Evolutionary conservation across 352 stramenopile genomes (phyloP), one percentile per base, ranked within the genome.

Genomic region (Phytophthora lateralis): DNA sequence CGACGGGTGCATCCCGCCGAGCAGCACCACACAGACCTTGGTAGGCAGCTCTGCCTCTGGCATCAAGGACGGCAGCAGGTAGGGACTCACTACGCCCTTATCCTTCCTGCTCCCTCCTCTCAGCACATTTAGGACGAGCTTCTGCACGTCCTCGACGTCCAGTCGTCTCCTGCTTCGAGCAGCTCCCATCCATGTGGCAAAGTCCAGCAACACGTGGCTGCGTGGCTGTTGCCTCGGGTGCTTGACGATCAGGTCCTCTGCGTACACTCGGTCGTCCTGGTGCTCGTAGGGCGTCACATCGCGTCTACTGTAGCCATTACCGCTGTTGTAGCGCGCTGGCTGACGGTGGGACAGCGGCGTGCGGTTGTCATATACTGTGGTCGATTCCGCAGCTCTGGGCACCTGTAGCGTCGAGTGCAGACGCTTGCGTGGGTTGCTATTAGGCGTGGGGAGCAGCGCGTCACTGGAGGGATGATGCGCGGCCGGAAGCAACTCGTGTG

Each of bases 21-120:
- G 63, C 49, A 95, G 63, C 38, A 95, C 73, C 43, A 95, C 45
- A 56, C 84, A 93, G 29, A 91, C 67, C 65, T 88, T 91, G n/a
- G 73, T 75, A 11, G 83, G 83, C 34, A 76, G 39, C 9, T 58
- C 27, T 24, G 75, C 73, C 39, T 60, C 60, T 14, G 80, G 80
- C 24, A 70, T 78, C 3, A 91, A 49, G 20, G 65, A 80, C 1
- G 76, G 68, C 66, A 90, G 62, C 49, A 90, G 44, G 64, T 82
- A 91, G 27, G 78, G 71, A 61, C 79, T 91, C 17, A 58, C 32
- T 1, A 45, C 11, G 8, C 59, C 49, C n/a, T 53, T 37, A 11
- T 74, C 41, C 24, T 54, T 61, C 14, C 17, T 62, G 10, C 38
- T 76, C 57, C 20, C 56, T 1, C 56, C 45, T 1, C 55, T 41